phyloP scores from a whole-genome alignment of 371 early-diverging fungal species.

The Mucor irregularis region DNA sequence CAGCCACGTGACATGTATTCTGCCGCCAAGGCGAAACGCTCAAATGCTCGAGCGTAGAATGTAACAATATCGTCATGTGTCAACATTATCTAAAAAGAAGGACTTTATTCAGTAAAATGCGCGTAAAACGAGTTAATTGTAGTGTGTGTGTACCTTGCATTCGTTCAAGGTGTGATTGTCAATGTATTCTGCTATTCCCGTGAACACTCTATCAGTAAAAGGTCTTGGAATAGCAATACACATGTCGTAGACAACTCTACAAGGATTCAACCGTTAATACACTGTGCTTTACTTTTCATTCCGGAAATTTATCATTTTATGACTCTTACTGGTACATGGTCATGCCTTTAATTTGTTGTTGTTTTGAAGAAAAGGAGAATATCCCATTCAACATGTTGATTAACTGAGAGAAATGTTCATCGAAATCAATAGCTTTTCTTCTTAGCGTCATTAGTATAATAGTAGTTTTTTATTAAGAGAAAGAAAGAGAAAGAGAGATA shows the following conservation, averaged over 20 bases:
- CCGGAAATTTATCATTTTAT: neutral
- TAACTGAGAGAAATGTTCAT: constrained; percentile 55
- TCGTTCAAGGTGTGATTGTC: constrained; percentile 56
- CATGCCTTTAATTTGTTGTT: constrained; percentile 61
- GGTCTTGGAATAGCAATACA: constrained; percentile 81
- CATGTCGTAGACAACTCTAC: constrained; percentile 52
- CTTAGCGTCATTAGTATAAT: constrained; percentile 52
- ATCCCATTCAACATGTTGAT: constrained; percentile 56
- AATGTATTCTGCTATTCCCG: constrained; percentile 69
- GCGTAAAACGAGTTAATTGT: neutral
- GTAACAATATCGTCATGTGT: constrained; percentile 69
- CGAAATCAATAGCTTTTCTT: constrained; percentile 64
- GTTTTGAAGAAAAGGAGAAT: constrained; percentile 51
- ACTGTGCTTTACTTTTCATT: no score
- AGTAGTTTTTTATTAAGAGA: neutral
- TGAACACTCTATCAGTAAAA: constrained; percentile 69
- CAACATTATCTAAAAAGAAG: constrained; percentile 52
- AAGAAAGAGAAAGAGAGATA: neutral
- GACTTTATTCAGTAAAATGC: neutral
- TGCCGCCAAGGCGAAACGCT: constrained; percentile 67
- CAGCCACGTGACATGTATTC: constrained; percentile 67
- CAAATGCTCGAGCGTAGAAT: constrained; percentile 75
- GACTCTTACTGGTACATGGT: constrained; percentile 69
- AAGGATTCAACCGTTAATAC: neutral
- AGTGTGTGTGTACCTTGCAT: constrained; percentile 50